Conservation (phyloP, 192 early-diverging fungal genomes). For the Coemansia nantahalensis region DNA sequence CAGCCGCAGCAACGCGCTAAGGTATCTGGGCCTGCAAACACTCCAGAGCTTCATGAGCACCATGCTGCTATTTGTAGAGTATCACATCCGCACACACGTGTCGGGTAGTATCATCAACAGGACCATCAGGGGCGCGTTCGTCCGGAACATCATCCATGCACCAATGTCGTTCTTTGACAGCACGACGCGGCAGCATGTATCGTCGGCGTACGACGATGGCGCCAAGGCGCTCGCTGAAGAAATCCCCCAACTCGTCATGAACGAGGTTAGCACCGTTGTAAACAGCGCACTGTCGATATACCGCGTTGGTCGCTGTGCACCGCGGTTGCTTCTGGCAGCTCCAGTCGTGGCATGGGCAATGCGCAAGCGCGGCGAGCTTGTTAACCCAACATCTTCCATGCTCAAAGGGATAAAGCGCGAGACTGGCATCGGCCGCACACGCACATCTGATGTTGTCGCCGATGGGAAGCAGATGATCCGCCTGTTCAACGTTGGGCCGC, state of each 20-base stretch:
- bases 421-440: not conserved
- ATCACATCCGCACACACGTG: conserved; percentile 2
- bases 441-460: conserved; percentile 10
- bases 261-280: conserved; percentile 6
- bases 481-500: conserved; percentile 56
- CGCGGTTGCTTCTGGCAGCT: conserved; percentile 16
- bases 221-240: conserved; percentile 8
- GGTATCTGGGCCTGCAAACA: no score
- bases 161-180: conserved; percentile 43
- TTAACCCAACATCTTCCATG: conserved; percentile 1
- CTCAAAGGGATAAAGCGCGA: conserved; percentile 3
- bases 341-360: conserved; percentile 15
- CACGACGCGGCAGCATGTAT: conserved; percentile 23
- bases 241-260: conserved; percentile 17
- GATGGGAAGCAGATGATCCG: conserved; percentile 71
- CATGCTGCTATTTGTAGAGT: no score
- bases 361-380: not conserved
- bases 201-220: conserved; percentile 13
- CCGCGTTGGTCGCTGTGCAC: conserved; percentile 9
- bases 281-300: conserved; percentile 16
- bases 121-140: conserved; percentile 18
- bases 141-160: conserved; percentile 20
- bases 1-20: no score
- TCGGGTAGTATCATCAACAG: conserved; percentile 2
- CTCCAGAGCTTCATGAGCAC: not conserved